Evolutionary conservation across 169 alveolate species (phyloP).

Genomic region (Eimeria falciformis): DNA sequence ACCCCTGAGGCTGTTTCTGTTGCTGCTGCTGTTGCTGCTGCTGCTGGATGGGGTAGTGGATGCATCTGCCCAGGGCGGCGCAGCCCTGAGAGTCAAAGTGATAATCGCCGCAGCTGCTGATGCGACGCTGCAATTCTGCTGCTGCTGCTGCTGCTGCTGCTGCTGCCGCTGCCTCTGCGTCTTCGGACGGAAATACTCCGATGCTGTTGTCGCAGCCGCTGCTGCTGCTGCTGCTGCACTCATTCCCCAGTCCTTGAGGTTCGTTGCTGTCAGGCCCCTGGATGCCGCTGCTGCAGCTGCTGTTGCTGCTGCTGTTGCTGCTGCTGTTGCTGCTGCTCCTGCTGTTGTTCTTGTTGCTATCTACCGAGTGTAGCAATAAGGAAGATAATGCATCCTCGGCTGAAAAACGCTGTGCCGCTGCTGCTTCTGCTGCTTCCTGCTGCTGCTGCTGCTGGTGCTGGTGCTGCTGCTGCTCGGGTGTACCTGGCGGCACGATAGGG

Average conservation of each 20-base stretch:
- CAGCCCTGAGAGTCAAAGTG: conserved; percentile 28
- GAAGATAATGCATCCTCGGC: not conserved
- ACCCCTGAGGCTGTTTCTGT: not conserved
- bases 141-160: not conserved
- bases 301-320: not conserved
- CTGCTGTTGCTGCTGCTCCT: conserved; percentile 7
- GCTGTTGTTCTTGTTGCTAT: not conserved
- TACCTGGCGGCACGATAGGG: not conserved
- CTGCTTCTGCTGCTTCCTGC: not conserved
- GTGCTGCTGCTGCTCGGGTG: not conserved
- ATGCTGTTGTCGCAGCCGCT: not conserved
- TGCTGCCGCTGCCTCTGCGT: not conserved
- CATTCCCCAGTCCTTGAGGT: not conserved
- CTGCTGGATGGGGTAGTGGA: conserved; percentile 10
- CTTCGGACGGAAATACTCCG: not conserved
- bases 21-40: not conserved
- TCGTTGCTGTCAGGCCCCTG: not conserved
- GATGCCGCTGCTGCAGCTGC: not conserved
- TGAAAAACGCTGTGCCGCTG: not conserved
- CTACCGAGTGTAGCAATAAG: not conserved
- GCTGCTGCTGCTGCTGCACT: conserved; percentile 18
- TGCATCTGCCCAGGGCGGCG: conserved; percentile 1
- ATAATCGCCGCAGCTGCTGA: conserved; percentile 18
- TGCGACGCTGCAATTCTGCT: conserved; percentile 30
- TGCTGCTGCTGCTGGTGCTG: conserved; percentile 3